phyloP scores from a whole-genome alignment of 768 basidiomycete species.

The Mycena indigotica region DNA sequence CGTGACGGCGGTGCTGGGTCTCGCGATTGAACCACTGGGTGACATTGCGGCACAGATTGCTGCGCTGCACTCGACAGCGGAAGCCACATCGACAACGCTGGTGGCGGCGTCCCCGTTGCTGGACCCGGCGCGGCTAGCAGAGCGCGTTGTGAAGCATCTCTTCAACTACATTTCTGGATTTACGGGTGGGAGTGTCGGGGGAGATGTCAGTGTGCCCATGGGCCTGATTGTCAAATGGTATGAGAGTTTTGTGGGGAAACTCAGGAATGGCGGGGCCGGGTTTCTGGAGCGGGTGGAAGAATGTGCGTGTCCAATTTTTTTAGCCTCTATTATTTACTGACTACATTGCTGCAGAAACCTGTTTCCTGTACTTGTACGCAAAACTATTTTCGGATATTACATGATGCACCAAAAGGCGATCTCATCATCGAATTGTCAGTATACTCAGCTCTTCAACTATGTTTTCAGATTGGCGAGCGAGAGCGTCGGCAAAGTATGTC shows the following conservation, averaged over 20 bases:
- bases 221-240: constrained; percentile 69
- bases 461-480: constrained; percentile 64
- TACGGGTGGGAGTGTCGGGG: constrained; percentile 44
- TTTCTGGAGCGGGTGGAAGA: constrained; percentile 59
- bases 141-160: constrained; percentile 71
- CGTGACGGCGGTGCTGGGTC: constrained; percentile 74
- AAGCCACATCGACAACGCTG: not conserved
- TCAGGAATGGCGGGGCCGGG: constrained; percentile 57
- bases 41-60: constrained; percentile 62
- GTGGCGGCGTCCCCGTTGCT: constrained; percentile 24
- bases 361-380: too few relatives aligned
- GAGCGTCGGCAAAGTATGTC: constrained; percentile 52
- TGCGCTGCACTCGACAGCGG: constrained; percentile 39
- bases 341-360: too few relatives aligned
- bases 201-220: constrained; percentile 63
- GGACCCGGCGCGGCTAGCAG: constrained; percentile 62
- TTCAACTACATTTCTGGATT: constrained; percentile 79
- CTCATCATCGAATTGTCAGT: too few relatives aligned
- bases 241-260: constrained; percentile 62
- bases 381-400: too few relatives aligned
- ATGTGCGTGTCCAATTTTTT: not conserved
- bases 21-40: constrained; percentile 76
- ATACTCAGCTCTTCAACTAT: constrained; percentile 79
- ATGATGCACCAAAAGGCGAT: too few relatives aligned
- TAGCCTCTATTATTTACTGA: not conserved